Base-by-base conservation (phyloP, 1,284 basidiomycete genomes). In the Cutaneotrichosporon mucoides region DNA sequence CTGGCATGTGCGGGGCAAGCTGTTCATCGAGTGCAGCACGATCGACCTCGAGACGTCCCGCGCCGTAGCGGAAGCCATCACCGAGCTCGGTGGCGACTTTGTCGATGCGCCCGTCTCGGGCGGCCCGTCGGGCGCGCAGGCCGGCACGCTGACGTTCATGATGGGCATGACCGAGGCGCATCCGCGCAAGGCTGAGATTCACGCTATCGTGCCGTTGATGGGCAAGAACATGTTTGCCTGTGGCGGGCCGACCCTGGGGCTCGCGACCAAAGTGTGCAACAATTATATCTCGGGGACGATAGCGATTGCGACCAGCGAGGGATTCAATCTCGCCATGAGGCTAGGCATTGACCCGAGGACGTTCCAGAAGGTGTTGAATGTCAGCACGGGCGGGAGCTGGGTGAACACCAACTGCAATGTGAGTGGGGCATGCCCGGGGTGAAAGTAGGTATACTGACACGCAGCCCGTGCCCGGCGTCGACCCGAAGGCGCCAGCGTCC, bases 231-330 rank as follows among this genome's bases (percentile, higher is more conserved):
- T 60, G 6, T 51, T 60, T 33, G 43, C 48, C 13, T 60, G 59
- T 12, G 59, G 59, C 4, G 59, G 59, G 2, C 55, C 59, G 9
- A 56, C 59, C 33, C 38, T 56, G 6, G 59, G 59, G 4, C 38
- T 60, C 10, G 59, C 42, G 9, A 46, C 50, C 37, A 60, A 60
- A 40, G 35, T 56, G 8, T 56, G 54, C 50, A 60, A 60, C 59
- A 60, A 60, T 51, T 60, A 60, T 36, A 55, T 60, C 50, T 56
- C 55, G 13, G 59, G 59, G 5, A 60, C 54, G n/a, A 56, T 60
- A 37, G 59, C 59, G 6, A 56, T 60, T 24, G 59, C 59, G 34
- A 60, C 59, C 12, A 24, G 55, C 24, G 59, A 60, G 51, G 59
- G 59, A 4, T 56, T 47, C 54, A 60, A 60, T 40, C 54, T 60